A percentile compares a stretch with the other conserved stretches of the same genome.
These are phyloP conservation scores for Aphanomyces invadans DNA, from an alignment of 352 stramenopile genomes.

Conservation along the genomic window DNA sequence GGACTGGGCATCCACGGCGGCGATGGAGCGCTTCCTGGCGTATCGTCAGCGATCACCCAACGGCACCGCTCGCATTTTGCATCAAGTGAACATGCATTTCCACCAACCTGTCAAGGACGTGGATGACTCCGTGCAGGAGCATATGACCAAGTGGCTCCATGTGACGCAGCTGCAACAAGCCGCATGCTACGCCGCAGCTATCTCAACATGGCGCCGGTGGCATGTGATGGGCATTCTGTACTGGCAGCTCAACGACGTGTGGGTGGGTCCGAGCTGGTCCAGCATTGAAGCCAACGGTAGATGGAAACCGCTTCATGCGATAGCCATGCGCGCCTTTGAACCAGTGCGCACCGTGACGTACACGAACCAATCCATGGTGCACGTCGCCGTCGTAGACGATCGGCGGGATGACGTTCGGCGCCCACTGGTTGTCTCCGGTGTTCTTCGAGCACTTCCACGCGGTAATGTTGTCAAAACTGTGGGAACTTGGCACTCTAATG, in stretches of 20 bases:
- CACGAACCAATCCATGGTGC: constrained; percentile 26
- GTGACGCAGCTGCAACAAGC: constrained; percentile 77
- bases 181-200: constrained; percentile 70
- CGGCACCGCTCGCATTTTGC: constrained; percentile 61
- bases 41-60: constrained; percentile 78
- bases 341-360: constrained; percentile 49
- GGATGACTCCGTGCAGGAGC: constrained; percentile 25
- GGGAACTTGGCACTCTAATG: constrained; percentile 27
- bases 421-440: constrained; percentile 34
- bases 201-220: constrained; percentile 51
- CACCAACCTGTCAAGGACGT: constrained; percentile 30
- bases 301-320: constrained; percentile 79
- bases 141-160: constrained; percentile 47
- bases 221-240: constrained; percentile 79
- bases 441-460: constrained; percentile 35
- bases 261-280: constrained; percentile 80
- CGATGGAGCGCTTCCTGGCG: constrained; percentile 64
- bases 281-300: constrained; percentile 71
- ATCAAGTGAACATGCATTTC: constrained; percentile 63
- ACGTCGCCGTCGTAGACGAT: constrained; percentile 46
- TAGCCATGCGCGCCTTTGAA: constrained; percentile 57
- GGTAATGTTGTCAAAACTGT: constrained; percentile 42
- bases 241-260: constrained; percentile 86
- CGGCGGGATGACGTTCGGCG: constrained; percentile 30
- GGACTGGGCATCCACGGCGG: constrained; percentile 42